These are phyloP conservation scores for Cyclaneusma minus DNA, from an alignment of 2,329 filamentous ascomycete genomes.

Conservation along the genomic window DNA sequence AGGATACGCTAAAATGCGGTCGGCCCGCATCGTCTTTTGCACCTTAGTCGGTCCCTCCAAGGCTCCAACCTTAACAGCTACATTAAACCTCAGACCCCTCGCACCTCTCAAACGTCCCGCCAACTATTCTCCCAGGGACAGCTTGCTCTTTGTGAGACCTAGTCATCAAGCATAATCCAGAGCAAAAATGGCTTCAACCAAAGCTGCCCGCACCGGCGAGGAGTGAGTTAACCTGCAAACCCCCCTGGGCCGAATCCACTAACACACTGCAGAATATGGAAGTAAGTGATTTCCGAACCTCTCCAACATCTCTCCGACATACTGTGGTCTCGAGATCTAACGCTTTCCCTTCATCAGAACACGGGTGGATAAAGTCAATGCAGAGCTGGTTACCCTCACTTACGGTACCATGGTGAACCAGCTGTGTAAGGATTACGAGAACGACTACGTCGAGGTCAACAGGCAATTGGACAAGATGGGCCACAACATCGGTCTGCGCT, in stretches of 20 bases:
- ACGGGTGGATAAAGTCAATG: conserved; percentile 93
- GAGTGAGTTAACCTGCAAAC: conserved; percentile 38
- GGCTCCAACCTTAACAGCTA: too few relatives aligned
- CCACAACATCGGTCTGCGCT: conserved; percentile 88
- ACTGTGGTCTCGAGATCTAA: conserved; percentile 2
- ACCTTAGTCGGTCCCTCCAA: too few relatives aligned
- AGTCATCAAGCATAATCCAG: too few relatives aligned
- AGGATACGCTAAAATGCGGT: too few relatives aligned
- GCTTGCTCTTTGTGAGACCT: too few relatives aligned
- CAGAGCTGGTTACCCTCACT: conserved; percentile 90
- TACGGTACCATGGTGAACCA: conserved; percentile 97
- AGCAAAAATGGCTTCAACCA: conserved; percentile 37
- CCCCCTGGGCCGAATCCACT: conserved; percentile 6
- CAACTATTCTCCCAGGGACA: too few relatives aligned
- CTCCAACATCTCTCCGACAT: conserved; percentile 1
- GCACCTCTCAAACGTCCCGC: too few relatives aligned
- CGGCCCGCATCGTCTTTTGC: too few relatives aligned
- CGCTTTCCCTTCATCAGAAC: conserved; percentile 42
- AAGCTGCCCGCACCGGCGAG: conserved; percentile 57
- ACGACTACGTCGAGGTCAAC: conserved; percentile 90
- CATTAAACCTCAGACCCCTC: too few relatives aligned
- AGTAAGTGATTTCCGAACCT: conserved; percentile 15
- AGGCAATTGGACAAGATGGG: conserved; percentile 98
- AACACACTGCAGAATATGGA: conserved; percentile 19
- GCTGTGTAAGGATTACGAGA: conserved; percentile 90